phyloP scores from a whole-genome alignment of 176 grass and related monocot species.

The Cenchrus americanus region DNA sequence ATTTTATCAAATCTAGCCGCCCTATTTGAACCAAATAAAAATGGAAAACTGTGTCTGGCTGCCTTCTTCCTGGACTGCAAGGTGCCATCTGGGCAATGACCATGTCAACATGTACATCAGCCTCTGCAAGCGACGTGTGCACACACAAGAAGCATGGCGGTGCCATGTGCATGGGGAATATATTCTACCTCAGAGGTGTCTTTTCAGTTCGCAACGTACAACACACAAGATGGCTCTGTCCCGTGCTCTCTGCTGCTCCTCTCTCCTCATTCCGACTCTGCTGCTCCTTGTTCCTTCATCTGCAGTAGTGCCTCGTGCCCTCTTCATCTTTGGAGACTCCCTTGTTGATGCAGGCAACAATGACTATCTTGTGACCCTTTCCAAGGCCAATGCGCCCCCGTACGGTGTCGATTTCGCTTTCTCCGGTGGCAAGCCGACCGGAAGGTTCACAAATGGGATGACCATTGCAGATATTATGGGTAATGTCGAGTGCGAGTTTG shows the following conservation, averaged over 20 bases:
- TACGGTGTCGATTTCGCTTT: conserved; percentile 79
- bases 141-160: conserved; percentile 18
- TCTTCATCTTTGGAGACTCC: conserved; percentile 95
- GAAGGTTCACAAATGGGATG: conserved; percentile 92
- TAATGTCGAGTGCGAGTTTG: conserved; percentile 30
- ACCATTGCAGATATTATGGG: conserved; percentile 82
- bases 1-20: too few relatives aligned
- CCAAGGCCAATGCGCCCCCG: conserved; percentile 77
- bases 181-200: conserved; percentile 22
- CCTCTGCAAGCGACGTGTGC: conserved; percentile 12
- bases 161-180: conserved; percentile 37
- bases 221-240: conserved; percentile 45
- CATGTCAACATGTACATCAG: conserved; percentile 42
- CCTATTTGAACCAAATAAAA: conserved; percentile 4
- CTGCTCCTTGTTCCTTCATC: conserved; percentile 45
- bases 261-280: conserved; percentile 21
- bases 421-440: conserved; percentile 75
- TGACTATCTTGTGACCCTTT: conserved; percentile 84
- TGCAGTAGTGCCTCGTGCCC: conserved; percentile 44
- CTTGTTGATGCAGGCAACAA: conserved; percentile 89
- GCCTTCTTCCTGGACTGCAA: background rate
- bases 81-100: background rate
- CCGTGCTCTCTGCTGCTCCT: conserved; percentile 15
- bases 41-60: background rate
- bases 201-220: background rate